phyloP scores from a whole-genome alignment of 805 yeast genomes.

The Candida cerambycidarum region DNA sequence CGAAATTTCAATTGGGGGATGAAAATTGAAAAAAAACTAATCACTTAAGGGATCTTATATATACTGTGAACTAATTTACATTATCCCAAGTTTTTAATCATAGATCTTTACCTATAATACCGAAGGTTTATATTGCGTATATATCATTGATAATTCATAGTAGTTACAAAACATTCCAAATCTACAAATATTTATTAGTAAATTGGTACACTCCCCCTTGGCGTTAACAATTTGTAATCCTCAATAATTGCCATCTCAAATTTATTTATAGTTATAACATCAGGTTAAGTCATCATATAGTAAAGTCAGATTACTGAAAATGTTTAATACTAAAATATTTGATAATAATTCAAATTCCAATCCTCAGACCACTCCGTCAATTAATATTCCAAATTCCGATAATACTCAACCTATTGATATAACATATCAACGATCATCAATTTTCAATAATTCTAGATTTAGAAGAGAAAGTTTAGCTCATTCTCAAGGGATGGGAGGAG shows the following conservation, averaged over 20 bases:
- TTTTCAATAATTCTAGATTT: conserved; percentile 46
- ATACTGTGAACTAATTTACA: background rate
- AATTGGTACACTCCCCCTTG: conserved; percentile 1
- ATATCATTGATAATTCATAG: no score
- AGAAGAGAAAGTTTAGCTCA: conserved; percentile 92
- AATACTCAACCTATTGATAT: conserved; percentile 46
- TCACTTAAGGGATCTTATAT: conserved; percentile 3
- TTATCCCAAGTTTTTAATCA: background rate
- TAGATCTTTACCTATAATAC: no score
- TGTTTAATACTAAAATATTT: conserved; percentile 46
- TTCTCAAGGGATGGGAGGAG: conserved; percentile 97
- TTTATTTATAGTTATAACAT: background rate
- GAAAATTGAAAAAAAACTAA: conserved; percentile 7
- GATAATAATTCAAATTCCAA: conserved; percentile 20
- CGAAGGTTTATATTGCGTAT: no score
- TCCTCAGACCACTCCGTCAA: conserved; percentile 20
- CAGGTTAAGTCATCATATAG: no score
- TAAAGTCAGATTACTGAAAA: no score
- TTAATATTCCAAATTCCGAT: conserved; percentile 23
- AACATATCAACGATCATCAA: conserved; percentile 41
- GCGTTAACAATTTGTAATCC: conserved; percentile 4
- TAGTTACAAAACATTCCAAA: no score
- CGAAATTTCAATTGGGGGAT: conserved; percentile 11
- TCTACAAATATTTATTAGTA: no score
- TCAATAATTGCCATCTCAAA: background rate